Evolutionary conservation across 176 grass and related monocot genomes (phyloP).

Genomic region (Hyparrhenia diplandra): DNA sequence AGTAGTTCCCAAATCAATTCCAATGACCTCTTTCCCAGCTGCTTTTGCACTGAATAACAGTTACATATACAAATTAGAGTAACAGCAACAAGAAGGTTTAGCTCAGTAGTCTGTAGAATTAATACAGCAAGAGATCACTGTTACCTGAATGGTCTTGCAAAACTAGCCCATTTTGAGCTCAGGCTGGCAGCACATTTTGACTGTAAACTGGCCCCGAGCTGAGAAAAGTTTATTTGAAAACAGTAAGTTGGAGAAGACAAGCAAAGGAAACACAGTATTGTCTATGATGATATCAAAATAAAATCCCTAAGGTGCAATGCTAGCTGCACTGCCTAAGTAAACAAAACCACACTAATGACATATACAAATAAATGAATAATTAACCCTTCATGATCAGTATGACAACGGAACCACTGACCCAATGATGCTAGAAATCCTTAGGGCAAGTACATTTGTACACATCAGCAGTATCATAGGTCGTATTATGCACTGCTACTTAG

Average conservation of each 20-base stretch:
- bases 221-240: neutral
- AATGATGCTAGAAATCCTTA: too few relatives aligned
- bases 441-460: too few relatives aligned
- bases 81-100: neutral
- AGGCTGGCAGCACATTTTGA: neutral
- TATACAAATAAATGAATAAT: neutral
- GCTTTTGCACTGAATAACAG: conserved; percentile 17
- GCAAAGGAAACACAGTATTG: neutral
- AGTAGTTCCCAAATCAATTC: conserved; percentile 24
- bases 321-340: neutral
- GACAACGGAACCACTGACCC: neutral
- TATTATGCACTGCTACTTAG: too few relatives aligned
- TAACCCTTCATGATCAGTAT: neutral
- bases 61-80: neutral
- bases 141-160: conserved; percentile 26
- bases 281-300: neutral
- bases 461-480: too few relatives aligned
- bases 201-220: conserved; percentile 13
- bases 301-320: too few relatives aligned
- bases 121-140: neutral
- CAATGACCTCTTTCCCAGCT: conserved; percentile 14
- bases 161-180: conserved; percentile 5
- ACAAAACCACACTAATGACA: neutral
- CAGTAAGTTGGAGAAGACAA: neutral
- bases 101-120: neutral